A percentile compares a stretch with the other conserved stretches of the same genome.
Conservation (phyloP, 345 rosid species). For the Salix exigua region DNA sequence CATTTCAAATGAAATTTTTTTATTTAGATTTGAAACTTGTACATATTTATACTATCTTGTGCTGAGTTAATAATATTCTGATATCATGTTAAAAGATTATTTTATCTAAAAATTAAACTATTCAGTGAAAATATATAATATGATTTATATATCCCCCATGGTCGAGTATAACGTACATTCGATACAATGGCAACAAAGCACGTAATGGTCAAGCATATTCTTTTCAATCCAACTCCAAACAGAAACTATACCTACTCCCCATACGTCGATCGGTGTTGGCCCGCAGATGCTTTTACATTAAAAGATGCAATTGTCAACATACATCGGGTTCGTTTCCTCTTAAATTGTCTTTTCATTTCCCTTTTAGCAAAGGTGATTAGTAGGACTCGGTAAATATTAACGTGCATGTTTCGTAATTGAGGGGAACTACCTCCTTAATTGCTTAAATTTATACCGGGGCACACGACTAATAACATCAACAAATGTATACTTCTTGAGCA, state of each 20-base stretch:
- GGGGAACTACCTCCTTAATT: background rate
- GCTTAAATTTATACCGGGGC: background rate
- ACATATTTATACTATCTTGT: too few relatives aligned
- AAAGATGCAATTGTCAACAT: too few relatives aligned
- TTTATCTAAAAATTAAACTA: too few relatives aligned
- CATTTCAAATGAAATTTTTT: too few relatives aligned
- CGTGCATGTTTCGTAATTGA: background rate
- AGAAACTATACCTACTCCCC: background rate
- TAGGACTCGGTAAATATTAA: too few relatives aligned
- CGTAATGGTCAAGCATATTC: background rate
- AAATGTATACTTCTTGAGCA: background rate
- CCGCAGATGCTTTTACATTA: too few relatives aligned
- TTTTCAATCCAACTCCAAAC: background rate
- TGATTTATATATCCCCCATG: too few relatives aligned
- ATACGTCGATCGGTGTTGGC: too few relatives aligned
- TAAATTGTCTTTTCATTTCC: background rate
- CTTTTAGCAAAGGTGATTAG: background rate
- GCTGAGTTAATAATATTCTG: too few relatives aligned
- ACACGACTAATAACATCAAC: background rate
- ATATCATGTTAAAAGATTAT: too few relatives aligned
- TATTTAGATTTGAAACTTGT: too few relatives aligned
- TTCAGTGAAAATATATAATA: too few relatives aligned
- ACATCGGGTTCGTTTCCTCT: background rate
- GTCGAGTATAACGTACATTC: background rate
- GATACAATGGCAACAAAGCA: background rate